Evolutionary conservation across 2,329 filamentous ascomycete genomes (phyloP), one percentile per base, ranked within the genome.

Genomic region (Fusarium redolens): DNA sequence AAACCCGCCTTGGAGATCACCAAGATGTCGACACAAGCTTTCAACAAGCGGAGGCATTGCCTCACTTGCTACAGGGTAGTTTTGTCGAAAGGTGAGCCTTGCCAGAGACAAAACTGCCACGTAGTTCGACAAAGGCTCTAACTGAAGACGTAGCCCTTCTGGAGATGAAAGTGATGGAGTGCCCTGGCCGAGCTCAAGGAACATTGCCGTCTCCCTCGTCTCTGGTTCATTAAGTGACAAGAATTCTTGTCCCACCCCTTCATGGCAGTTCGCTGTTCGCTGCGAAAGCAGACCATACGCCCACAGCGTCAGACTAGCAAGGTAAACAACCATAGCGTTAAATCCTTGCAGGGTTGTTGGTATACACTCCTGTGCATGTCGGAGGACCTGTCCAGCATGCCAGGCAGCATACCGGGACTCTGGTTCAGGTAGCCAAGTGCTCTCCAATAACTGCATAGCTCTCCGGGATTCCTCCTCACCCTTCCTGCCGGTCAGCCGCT

Each of bases 351-450:
- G 51, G 14, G 70, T 68, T n/a, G 68, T 69, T 33, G 73, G 58
- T 14, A 52, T 68, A 37, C 62, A 77, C 38, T 69, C 62, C 22
- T 72, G 61, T 22, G 75, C 75, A 50, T 74, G 40, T 28, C 69
- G 73, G 35, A 77, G 71, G 31, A 76, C 65, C 30, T 77, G 75
- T 11, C 75, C 75, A 25, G 75, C 75, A 57, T 76, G 75, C 75
- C 75, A 77, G 14, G 56, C 68, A 30, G 75, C 75, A 47, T 76
- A 63, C 17, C 75, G 73, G 7, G 75, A 67, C 43, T 74, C 75
- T n/a, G 62, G 50, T 13, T 48, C 63, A 6, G 41, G 28, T 30
- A 72, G 44, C 75, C 75, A 77, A 4, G 51, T 45, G 41, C 65
- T 69, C 40, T 74, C 72, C 45, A 77, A 59, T 12, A 31, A 57